phyloP scores from a whole-genome alignment of 257 asterid species.

The Fraxinus excelsior region DNA sequence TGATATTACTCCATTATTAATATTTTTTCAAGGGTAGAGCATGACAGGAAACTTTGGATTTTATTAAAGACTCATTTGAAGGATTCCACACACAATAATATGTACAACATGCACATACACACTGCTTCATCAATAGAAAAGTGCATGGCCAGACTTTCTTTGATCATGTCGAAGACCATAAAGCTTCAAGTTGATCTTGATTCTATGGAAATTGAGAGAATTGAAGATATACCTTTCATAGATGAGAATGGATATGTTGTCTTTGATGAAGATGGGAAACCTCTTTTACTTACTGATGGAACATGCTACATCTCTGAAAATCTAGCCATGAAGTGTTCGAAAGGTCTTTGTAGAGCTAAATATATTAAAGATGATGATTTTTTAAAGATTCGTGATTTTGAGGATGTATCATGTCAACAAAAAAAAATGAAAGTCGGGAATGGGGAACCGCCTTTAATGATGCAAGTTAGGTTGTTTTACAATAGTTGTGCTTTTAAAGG shows the following conservation, averaged over 20 bases:
- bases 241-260: constrained; percentile 48
- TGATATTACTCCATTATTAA: too few relatives aligned
- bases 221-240: constrained; percentile 61
- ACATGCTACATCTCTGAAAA: constrained; percentile 85
- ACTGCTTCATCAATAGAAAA: constrained; percentile 63
- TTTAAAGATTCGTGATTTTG: constrained; percentile 21
- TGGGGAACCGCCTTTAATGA: constrained; percentile 60
- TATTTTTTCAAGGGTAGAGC: too few relatives aligned
- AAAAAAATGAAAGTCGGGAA: too few relatives aligned
- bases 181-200: constrained; percentile 58
- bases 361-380: constrained; percentile 37
- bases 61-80: too few relatives aligned
- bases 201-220: constrained; percentile 41
- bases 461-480: constrained; percentile 77
- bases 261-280: constrained; percentile 56
- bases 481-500: constrained; percentile 83
- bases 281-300: constrained; percentile 77
- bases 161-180: constrained; percentile 70
- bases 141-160: constrained; percentile 81
- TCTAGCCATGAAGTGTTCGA: constrained; percentile 71
- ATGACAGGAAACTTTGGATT: too few relatives aligned
- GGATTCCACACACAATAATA: too few relatives aligned
- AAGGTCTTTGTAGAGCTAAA: constrained; percentile 44
- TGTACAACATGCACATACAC: constrained; percentile 62
- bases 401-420: too few relatives aligned